Percentiles rank a stretch among this genome's conserved stretches.
phyloP scores from a whole-genome alignment of 257 asterid species.

The Nicotiana undulata region DNA sequence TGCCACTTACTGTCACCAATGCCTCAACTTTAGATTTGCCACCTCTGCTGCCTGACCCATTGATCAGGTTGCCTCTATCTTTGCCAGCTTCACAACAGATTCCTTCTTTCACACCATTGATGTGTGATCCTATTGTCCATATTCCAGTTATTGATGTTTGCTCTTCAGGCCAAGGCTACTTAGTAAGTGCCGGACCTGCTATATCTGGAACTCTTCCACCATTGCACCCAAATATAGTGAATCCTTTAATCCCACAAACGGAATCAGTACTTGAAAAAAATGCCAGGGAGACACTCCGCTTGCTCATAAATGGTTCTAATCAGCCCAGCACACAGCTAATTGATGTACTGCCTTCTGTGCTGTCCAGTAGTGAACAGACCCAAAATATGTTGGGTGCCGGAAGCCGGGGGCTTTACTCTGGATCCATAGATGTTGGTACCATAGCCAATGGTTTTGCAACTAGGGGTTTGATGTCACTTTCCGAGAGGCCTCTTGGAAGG shows the following conservation, averaged over 20 bases:
- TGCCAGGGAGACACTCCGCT: slow-evolving; percentile 85
- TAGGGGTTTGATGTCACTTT: slow-evolving; percentile 33
- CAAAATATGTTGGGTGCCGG: slow-evolving; percentile 45
- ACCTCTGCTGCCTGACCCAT: slow-evolving; percentile 51
- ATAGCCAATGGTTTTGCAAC: slow-evolving; percentile 24
- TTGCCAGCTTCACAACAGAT: slow-evolving; percentile 64
- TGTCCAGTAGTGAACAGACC: slow-evolving; percentile 25
- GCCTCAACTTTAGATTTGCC: slow-evolving; percentile 55
- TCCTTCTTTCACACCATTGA: slow-evolving; percentile 68
- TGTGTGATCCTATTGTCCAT: slow-evolving; percentile 88
- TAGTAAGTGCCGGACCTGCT: slow-evolving; percentile 73
- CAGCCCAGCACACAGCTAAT: slow-evolving; percentile 47
- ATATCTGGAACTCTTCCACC: slow-evolving; percentile 58
- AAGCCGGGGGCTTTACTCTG: slow-evolving; percentile 67
- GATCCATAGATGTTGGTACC: slow-evolving; percentile 43
- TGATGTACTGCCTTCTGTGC: slow-evolving; percentile 47
- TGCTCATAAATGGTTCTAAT: slow-evolving; percentile 72
- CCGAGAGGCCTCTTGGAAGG: slow-evolving; percentile 26
- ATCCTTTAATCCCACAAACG: slow-evolving; percentile 48
- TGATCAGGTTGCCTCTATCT: slow-evolving; percentile 35
- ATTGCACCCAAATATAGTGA: slow-evolving; percentile 34
- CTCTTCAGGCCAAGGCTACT: slow-evolving; percentile 91
- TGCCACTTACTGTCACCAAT: slow-evolving; percentile 32
- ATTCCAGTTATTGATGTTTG: slow-evolving; percentile 81
- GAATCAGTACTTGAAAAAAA: slow-evolving; percentile 63